These are phyloP conservation scores for Scheffersomyces insectosa DNA, from an alignment of 1,139 yeast genomes.

Conservation along the genomic window DNA sequence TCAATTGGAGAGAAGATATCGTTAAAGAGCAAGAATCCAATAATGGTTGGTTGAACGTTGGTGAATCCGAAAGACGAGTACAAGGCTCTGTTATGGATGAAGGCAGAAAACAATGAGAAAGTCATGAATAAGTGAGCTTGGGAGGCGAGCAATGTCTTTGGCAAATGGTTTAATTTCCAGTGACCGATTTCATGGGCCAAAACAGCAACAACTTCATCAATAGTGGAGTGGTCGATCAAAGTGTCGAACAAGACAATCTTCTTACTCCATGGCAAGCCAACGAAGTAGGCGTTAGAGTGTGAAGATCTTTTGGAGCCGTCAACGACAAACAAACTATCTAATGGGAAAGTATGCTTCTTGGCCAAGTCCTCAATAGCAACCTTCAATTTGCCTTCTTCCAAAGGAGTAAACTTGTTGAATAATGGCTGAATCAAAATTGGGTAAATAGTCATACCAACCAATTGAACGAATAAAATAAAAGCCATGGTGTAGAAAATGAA, in stretches of 20 bases:
- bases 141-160: slow-evolving; percentile 63
- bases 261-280: slow-evolving; percentile 95
- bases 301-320: slow-evolving; percentile 96
- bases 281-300: slow-evolving; percentile 94
- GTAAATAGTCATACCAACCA: slow-evolving; percentile 67
- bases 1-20: slow-evolving; percentile 80
- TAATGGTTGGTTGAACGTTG: slow-evolving; percentile 62
- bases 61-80: slow-evolving; percentile 78
- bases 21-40: slow-evolving; percentile 76
- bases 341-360: slow-evolving; percentile 73
- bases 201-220: slow-evolving; percentile 86
- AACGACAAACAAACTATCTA: slow-evolving; percentile 78
- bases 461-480: slow-evolving; percentile 69
- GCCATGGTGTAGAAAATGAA: slow-evolving; percentile 79
- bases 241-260: slow-evolving; percentile 94
- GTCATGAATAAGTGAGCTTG: slow-evolving; percentile 65
- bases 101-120: slow-evolving; percentile 74
- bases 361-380: slow-evolving; percentile 81
- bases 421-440: slow-evolving; percentile 90
- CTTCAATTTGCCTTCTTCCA: slow-evolving; percentile 88
- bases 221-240: slow-evolving; percentile 74
- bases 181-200: slow-evolving; percentile 98
- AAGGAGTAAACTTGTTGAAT: slow-evolving; percentile 86
- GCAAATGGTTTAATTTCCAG: slow-evolving; percentile 87
- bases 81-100: slow-evolving; percentile 75